Evolutionary conservation across 2,329 filamentous ascomycete genomes (phyloP).

Genomic region (Alternaria novae-zelandiae): DNA sequence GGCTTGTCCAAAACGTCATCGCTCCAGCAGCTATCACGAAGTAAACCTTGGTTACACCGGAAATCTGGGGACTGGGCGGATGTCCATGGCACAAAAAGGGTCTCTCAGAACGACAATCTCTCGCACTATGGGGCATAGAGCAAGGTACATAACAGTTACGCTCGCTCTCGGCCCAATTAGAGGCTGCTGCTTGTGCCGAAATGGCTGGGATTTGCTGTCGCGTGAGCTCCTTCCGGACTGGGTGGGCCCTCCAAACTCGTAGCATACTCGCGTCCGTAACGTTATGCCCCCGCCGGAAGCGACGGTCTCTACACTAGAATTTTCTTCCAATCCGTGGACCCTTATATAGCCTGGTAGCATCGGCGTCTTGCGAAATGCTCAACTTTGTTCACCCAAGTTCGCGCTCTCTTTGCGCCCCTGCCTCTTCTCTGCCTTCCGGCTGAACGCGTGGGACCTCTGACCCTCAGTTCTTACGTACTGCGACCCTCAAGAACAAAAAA

Average conservation of each 20-base stretch:
- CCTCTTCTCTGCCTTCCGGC: background rate
- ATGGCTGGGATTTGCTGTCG: constrained; percentile 17
- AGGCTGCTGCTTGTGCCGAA: constrained; percentile 1
- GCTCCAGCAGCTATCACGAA: background rate
- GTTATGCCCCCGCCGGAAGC: constrained; percentile 18
- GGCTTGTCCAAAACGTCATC: constrained; percentile 23
- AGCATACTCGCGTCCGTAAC: constrained; percentile 13
- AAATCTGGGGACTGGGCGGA: constrained; percentile 12
- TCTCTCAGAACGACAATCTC: background rate
- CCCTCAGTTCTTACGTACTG: background rate
- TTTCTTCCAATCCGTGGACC: constrained; percentile 19
- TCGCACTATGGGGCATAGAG: constrained; percentile 1
- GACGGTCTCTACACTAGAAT: constrained; percentile 29
- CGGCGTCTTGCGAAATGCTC: constrained; percentile 1
- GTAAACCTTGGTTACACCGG: background rate
- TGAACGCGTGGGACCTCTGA: background rate
- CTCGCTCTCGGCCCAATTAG: constrained; percentile 10
- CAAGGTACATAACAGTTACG: constrained; percentile 1
- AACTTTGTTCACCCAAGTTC: constrained; percentile 13
- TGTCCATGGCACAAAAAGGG: background rate
- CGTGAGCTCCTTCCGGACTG: constrained; percentile 20
- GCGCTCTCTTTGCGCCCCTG: constrained; percentile 10
- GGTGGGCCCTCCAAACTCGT: constrained; percentile 21
- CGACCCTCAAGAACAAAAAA: background rate
- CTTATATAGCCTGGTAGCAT: constrained; percentile 28